phyloP scores from a whole-genome alignment of 768 basidiomycete species.

The Polyporus arcularius region DNA sequence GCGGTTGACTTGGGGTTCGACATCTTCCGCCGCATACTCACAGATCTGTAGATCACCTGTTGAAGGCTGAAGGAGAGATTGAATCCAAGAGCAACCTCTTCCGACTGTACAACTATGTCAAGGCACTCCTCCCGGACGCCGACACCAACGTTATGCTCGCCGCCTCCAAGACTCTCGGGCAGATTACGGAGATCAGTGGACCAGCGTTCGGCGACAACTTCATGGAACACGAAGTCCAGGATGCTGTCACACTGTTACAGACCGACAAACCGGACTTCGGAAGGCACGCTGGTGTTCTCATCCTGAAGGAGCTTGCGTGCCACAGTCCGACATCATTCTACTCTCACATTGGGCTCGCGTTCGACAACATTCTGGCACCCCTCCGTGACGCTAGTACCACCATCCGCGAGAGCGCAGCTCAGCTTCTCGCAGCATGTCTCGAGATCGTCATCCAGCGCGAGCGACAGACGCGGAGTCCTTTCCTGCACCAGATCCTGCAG shows the following conservation, averaged over 20 bases:
- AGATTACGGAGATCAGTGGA: conserved; percentile 83
- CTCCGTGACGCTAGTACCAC: conserved; percentile 86
- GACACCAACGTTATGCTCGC: conserved; percentile 94
- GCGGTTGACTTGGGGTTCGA: too few relatives aligned
- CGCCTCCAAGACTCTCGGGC: conserved; percentile 87
- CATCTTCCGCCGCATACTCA: background rate
- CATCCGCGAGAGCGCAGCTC: conserved; percentile 91
- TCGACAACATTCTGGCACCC: conserved; percentile 91
- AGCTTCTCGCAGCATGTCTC: conserved; percentile 89
- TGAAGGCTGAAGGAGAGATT: conserved; percentile 78
- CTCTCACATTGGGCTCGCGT: conserved; percentile 81
- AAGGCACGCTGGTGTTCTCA: conserved; percentile 91
- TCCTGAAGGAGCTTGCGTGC: conserved; percentile 89
- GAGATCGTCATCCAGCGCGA: conserved; percentile 82
- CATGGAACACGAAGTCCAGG: conserved; percentile 87
- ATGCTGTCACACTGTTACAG: conserved; percentile 78
- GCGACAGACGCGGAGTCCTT: conserved; percentile 62
- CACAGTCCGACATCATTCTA: conserved; percentile 89
- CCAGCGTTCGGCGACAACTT: conserved; percentile 84
- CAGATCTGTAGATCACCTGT: conserved; percentile 58
- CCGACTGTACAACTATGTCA: conserved; percentile 91
- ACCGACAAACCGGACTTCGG: conserved; percentile 76
- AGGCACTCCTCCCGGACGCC: conserved; percentile 85
- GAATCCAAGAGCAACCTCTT: conserved; percentile 81
- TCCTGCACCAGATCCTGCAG: conserved; percentile 79